These are phyloP conservation scores for Podospora pseudocomata DNA, from an alignment of 495 filamentous ascomycete species.

Conservation along the genomic window DNA sequence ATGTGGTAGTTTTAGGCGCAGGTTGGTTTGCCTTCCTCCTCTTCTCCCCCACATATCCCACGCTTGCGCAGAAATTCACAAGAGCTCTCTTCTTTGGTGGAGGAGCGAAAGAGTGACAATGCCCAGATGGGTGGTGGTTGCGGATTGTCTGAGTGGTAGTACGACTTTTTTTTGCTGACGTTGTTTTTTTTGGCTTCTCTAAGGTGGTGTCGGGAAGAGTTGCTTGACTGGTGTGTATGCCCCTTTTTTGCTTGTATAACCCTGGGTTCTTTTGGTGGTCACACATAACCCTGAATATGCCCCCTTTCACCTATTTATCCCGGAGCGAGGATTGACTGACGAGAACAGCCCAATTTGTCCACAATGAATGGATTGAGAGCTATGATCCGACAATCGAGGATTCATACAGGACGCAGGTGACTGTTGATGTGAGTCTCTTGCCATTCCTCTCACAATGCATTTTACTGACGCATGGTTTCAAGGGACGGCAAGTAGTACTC, in stretches of 20 bases:
- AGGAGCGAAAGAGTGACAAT: neutral
- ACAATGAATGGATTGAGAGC: conserved; percentile 98
- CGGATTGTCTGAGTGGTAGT: neutral
- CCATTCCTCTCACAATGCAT: neutral
- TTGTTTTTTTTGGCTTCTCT: conserved; percentile 22
- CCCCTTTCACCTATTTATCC: neutral
- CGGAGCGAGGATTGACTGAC: neutral
- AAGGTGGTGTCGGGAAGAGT: conserved; percentile 96
- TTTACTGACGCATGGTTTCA: conserved; percentile 32
- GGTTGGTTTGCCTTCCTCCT: conserved; percentile 24
- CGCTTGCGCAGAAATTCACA: neutral
- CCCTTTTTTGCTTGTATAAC: conserved; percentile 1
- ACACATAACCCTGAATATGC: neutral
- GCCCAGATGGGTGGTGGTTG: neutral
- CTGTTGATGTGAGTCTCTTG: conserved; percentile 74
- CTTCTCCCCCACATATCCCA: neutral
- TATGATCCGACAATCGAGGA: conserved; percentile 98
- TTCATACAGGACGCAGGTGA: conserved; percentile 89
- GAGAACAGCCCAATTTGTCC: conserved; percentile 87
- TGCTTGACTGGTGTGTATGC: conserved; percentile 81
- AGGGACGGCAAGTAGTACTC: conserved; percentile 93
- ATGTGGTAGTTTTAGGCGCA: conserved; percentile 37
- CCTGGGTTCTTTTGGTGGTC: neutral
- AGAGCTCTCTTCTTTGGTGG: neutral
- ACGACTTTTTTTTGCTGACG: conserved; percentile 21